Base-by-base conservation (phyloP, 1,284 basidiomycete genomes). In the Pseudozyma tsukubaensis region DNA sequence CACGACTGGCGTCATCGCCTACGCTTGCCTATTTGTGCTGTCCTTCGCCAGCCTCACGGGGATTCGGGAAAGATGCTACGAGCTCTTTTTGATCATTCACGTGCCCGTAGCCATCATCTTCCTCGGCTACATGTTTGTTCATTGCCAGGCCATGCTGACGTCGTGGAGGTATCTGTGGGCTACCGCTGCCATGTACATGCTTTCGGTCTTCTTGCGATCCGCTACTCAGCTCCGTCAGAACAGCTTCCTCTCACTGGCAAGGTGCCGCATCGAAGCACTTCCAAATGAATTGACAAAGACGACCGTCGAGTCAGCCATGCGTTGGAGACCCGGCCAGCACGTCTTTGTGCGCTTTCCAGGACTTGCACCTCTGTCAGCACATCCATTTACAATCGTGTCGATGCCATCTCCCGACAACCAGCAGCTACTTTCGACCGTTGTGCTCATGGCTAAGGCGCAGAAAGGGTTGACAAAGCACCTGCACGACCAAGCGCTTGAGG, bases 321-420 rank as follows among this genome's bases (percentile, higher is more conserved):
- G 76, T 13, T 83, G 81, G 81, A 65, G 45, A n/a, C 68, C 78
- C 1, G 80, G 80, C 6, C 79, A 82, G 45, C 78, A 82, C 52
- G 71, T 83, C 6, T 82, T 76, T 32, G 50, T 83, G 16, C 76
- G 79, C 48, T 80, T 83, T 24, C 80, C 81, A 7, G 64, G 67
- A 9, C 42, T 81, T 5, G 56, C 55, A 7, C 72, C 76, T 1
- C 29, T 59, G 50, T 71, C 76, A 13, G 66, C 69, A 18, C 81
- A 83, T 37, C 81, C 81, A 1, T 83, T 82, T 43, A 83, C 81
- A n/a, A 74, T 82, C 36, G 50, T 78, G 2, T 80, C 76, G 16
- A 55, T 81, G 50, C 73, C 80, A 7, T 63, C 73, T 13, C 51
- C 67, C 3, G 44, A 70, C 12, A 42, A 63, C 4, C 56, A 63